Conservation (phyloP, 768 basidiomycete species). For the Coprinopsis cinerea region DNA sequence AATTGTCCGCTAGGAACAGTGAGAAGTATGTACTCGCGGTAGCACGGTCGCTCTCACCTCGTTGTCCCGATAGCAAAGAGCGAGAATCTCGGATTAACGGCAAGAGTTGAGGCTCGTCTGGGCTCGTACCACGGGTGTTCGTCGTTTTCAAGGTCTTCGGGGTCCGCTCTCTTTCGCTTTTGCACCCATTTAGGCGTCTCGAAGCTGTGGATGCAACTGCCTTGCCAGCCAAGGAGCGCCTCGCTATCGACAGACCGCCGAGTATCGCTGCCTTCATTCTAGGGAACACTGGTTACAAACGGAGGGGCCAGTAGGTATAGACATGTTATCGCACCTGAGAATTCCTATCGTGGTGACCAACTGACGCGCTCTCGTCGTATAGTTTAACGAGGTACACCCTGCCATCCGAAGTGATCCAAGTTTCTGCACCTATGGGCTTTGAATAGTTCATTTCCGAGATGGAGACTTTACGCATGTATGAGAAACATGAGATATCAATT, state of each 20-base stretch:
- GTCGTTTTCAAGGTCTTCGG: slow-evolving; percentile 27
- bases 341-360: no score
- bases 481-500: not conserved
- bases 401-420: slow-evolving; percentile 84
- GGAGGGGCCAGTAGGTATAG: no score
- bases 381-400: slow-evolving; percentile 74
- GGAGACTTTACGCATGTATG: slow-evolving; percentile 45
- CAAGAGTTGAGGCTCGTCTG: slow-evolving; percentile 55
- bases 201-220: slow-evolving; percentile 75
- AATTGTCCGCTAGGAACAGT: slow-evolving; percentile 49
- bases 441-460: slow-evolving; percentile 59
- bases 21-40: slow-evolving; percentile 2
- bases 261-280: no score
- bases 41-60: slow-evolving; percentile 35
- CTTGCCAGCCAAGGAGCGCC: slow-evolving; percentile 50
- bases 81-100: slow-evolving; percentile 77
- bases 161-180: slow-evolving; percentile 59
- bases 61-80: slow-evolving; percentile 74
- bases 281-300: no score
- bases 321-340: no score
- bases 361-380: slow-evolving; percentile 26
- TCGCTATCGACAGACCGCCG: not conserved
- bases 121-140: slow-evolving; percentile 52
- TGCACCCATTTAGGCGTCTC: slow-evolving; percentile 74
- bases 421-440: slow-evolving; percentile 56